These are phyloP conservation scores for Sphagnum magellanicum DNA, from an alignment of 228 moss, liverwort and hornwort genomes.

Conservation along the genomic window DNA sequence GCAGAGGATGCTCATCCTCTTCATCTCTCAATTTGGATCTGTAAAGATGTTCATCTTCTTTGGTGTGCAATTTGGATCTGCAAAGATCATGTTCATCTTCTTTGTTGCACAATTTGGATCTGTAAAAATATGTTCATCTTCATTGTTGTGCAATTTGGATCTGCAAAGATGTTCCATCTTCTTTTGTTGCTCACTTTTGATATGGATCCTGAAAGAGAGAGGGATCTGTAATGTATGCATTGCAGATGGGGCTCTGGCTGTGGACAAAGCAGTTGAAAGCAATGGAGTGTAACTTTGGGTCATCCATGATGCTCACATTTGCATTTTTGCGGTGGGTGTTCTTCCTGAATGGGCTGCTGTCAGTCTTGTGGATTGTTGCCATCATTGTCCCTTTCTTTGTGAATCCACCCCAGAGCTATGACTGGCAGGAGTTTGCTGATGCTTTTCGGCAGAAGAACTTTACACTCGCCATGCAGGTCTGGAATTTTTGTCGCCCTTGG, in stretches of 20 bases:
- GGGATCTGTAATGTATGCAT: no score
- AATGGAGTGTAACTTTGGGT: constrained; percentile 82
- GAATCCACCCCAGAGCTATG: constrained; percentile 28
- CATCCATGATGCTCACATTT: constrained; percentile 52
- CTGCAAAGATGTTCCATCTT: no score
- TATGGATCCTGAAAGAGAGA: no score
- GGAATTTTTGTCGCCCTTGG: neutral
- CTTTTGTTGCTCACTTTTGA: no score
- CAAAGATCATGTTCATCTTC: no score
- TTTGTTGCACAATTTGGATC: no score
- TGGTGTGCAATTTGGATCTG: no score
- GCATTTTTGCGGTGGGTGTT: constrained; percentile 50
- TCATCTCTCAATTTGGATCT: no score
- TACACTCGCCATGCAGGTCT: constrained; percentile 7
- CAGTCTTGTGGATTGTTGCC: constrained; percentile 23
- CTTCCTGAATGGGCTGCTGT: constrained; percentile 33
- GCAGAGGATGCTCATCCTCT: no score
- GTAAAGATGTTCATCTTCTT: no score
- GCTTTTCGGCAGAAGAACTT: constrained; percentile 4
- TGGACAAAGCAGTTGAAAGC: constrained; percentile 55
- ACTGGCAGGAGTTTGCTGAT: constrained; percentile 25
- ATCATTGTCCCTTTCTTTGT: constrained; percentile 43
- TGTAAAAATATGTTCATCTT: no score
- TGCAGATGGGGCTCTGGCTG: neutral
- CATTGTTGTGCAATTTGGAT: no score